Evolutionary conservation across 768 basidiomycete species (phyloP).

Genomic region (Auricularia auricula-judae): DNA sequence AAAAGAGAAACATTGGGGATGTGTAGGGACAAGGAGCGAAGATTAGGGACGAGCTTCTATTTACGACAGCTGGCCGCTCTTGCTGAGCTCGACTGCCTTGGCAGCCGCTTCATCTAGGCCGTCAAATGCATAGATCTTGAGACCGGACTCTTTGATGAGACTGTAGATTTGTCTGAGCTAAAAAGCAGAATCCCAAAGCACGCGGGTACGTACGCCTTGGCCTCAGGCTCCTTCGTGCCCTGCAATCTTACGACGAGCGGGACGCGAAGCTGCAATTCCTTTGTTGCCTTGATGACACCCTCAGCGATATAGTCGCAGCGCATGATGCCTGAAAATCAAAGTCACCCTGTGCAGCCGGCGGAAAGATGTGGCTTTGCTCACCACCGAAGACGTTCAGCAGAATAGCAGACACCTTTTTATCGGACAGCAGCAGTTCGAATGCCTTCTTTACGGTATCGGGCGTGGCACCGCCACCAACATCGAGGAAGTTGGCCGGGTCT

Average conservation of each 20-base stretch:
- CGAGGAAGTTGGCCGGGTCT: conserved; percentile 96
- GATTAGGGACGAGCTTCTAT: neutral
- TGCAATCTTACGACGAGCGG: conserved; percentile 92
- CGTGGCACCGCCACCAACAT: conserved; percentile 97
- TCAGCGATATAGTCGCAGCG: conserved; percentile 97
- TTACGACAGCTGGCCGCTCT: neutral
- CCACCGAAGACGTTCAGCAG: conserved; percentile 98
- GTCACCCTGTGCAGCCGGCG: neutral
- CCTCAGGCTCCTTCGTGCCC: conserved; percentile 93
- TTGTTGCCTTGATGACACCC: conserved; percentile 96
- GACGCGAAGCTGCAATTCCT: conserved; percentile 74
- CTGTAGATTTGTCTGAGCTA: conserved; percentile 29
- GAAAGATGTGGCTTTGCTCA: conserved; percentile 16
- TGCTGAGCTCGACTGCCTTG: conserved; percentile 53
- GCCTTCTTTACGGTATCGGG: conserved; percentile 99
- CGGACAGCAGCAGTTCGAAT: conserved; percentile 85
- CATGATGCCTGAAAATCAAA: conserved; percentile 65
- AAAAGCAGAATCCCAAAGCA: conserved; percentile 7
- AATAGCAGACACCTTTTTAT: conserved; percentile 92
- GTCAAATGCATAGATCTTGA: conserved; percentile 91
- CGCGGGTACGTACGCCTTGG: conserved; percentile 64
- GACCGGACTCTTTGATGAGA: conserved; percentile 85
- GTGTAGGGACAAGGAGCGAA: neutral
- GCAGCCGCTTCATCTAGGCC: conserved; percentile 86
- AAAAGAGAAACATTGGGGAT: neutral